phyloP scores from a whole-genome alignment of 1,139 yeast species.

The Diutina pseudorugosa region DNA sequence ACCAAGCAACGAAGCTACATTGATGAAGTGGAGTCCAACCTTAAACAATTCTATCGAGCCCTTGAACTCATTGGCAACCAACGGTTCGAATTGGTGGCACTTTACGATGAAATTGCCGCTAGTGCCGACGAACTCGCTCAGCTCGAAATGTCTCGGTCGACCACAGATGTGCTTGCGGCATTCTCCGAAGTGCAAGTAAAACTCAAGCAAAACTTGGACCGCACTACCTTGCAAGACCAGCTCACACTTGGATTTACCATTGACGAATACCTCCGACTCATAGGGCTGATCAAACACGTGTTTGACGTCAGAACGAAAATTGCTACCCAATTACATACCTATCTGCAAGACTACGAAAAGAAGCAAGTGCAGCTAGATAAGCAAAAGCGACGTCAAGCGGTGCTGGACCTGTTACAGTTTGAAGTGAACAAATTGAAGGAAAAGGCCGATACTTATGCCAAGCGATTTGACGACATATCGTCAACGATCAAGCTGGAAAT shows the following conservation, averaged over 20 bases:
- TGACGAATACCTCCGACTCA: constrained; percentile 74
- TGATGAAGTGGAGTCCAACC: constrained; percentile 62
- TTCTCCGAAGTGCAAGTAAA: constrained; percentile 66
- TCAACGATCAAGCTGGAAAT: constrained; percentile 59
- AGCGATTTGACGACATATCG: constrained; percentile 48
- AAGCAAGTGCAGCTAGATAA: constrained; percentile 43
- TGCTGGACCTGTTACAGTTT: constrained; percentile 51
- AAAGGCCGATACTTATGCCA: constrained; percentile 44
- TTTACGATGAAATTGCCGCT: constrained; percentile 33
- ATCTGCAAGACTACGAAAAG: constrained; percentile 30
- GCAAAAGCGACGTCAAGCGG: constrained; percentile 38
- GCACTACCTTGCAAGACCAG: constrained; percentile 78
- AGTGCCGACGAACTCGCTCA: constrained; percentile 63
- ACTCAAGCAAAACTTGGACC: constrained; percentile 62
- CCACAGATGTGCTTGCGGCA: constrained; percentile 39
- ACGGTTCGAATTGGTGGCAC: constrained; percentile 53
- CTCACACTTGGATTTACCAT: constrained; percentile 77
- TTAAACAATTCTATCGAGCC: constrained; percentile 57
- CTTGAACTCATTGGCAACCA: constrained; percentile 67
- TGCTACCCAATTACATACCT: constrained; percentile 44
- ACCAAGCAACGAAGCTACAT: constrained; percentile 55
- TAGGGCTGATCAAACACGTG: constrained; percentile 64
- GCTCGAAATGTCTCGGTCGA: constrained; percentile 61
- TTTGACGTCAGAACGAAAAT: constrained; percentile 68
- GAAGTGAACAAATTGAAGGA: constrained; percentile 50